A percentile compares a stretch with the other conserved stretches of the same genome.
These are phyloP conservation scores for Multifurca ochricompacta DNA, from an alignment of 768 basidiomycete genomes.

Conservation along the genomic window DNA sequence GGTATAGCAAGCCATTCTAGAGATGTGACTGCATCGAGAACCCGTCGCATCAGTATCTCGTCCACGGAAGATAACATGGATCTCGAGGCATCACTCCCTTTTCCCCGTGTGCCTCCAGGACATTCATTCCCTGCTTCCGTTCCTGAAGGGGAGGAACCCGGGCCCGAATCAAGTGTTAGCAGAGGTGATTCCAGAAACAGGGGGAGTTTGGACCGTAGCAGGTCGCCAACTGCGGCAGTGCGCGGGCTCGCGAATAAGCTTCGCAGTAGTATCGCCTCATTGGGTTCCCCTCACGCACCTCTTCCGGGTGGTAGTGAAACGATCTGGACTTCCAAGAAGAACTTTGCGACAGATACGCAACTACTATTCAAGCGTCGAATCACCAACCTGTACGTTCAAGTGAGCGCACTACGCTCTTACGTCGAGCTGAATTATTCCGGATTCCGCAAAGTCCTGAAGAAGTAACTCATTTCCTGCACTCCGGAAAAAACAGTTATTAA, in stretches of 20 bases:
- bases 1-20: constrained; percentile 19
- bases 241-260: constrained; percentile 34
- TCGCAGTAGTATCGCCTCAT: constrained; percentile 37
- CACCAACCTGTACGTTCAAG: constrained; percentile 69
- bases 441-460: constrained; percentile 92
- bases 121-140: constrained; percentile 14
- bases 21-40: constrained; percentile 13
- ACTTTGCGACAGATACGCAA: constrained; percentile 77
- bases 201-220: constrained; percentile 13
- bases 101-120: constrained; percentile 5
- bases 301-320: constrained; percentile 30
- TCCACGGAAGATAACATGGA: constrained; percentile 22
- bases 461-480: constrained; percentile 42
- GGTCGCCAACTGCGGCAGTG: constrained; percentile 14
- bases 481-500: constrained; percentile 7
- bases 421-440: constrained; percentile 90
- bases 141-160: constrained; percentile 15
- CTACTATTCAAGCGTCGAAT: constrained; percentile 86
- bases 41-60: constrained; percentile 19
- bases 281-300: constrained; percentile 43
- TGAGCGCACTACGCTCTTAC: constrained; percentile 74
- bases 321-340: constrained; percentile 74
- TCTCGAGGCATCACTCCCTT: constrained; percentile 26
- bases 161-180: background rate
- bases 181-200: background rate